Evolutionary conservation across 2,329 filamentous ascomycete species (phyloP).

Genomic region (Chaetomium sp.): DNA sequence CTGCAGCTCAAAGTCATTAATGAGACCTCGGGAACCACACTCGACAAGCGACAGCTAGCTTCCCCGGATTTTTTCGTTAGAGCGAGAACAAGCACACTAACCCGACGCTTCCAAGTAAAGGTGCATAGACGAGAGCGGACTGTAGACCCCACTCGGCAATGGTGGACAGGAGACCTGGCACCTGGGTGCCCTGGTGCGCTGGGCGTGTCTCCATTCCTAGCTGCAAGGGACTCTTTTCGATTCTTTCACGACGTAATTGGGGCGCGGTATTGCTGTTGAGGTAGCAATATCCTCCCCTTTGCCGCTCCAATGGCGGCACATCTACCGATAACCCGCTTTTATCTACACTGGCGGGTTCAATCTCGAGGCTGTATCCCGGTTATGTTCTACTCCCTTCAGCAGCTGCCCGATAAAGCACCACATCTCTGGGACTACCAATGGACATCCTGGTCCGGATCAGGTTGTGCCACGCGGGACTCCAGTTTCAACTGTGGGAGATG

Average conservation of each 20-base stretch:
- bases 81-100: background rate
- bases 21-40: background rate
- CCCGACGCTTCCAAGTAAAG: background rate
- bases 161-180: constrained; percentile 9
- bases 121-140: background rate
- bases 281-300: constrained; percentile 24
- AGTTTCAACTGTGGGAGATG: background rate
- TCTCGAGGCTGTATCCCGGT: constrained; percentile 14
- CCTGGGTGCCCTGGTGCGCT: background rate
- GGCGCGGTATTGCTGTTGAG: background rate
- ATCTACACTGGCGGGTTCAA: constrained; percentile 13
- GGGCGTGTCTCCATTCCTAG: background rate
- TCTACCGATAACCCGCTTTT: background rate
- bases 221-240: background rate
- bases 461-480: background rate
- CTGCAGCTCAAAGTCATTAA: background rate
- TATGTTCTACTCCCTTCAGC: background rate
- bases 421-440: background rate
- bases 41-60: background rate
- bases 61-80: constrained; percentile 1
- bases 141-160: background rate
- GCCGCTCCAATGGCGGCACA: constrained; percentile 26
- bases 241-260: background rate
- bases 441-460: background rate
- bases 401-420: background rate